Evolutionary conservation across 495 filamentous ascomycete species (phyloP), one percentile per base, ranked within the genome.

Genomic region (Penicillium bialowiezense): DNA sequence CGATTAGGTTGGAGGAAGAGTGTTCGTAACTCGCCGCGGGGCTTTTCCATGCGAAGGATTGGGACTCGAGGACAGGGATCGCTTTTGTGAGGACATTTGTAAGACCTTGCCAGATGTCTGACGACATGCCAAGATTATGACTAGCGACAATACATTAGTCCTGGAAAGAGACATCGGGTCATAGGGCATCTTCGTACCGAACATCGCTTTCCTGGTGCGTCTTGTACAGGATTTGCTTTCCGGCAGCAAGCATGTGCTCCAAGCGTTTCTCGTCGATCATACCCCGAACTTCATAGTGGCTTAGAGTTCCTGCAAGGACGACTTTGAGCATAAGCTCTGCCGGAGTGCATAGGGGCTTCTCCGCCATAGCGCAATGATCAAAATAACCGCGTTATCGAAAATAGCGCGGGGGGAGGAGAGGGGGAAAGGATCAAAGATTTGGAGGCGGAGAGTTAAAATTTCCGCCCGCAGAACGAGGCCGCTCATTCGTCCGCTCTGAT

Each of bases 31-130:
- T 72, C 72, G 82, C 58, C 65, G 79, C 45, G 60, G 84, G 64
- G 69, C 76, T 67, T 68, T 82, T 78, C 78, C 70, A 80, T 31
- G 70, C 76, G 59, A 72, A 84, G 23, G 81, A 84, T 38, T 84
- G 80, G n/a, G 72, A 73, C 54, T 83, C 80, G 43, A 85, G 77
- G 19, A 78, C 75, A 7, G 80, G 81, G 48, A 85, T 78, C 7
- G 82, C 80, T 50, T 76, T 74, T 17, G 69, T 71, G 51, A 91
- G 73, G 24, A 82, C 75, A 37, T 76, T 72, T n/a, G 73, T 72
- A 43, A 82, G 72, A 60, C 84, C 85, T 52, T 85, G 78, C 87
- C 87, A 91, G 43, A 88, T 79, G 44, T 85, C 81, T 60, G 41
- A 81, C 62, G 60, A 88, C 65, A 60, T 70, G 58, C 70, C 87